These are phyloP conservation scores for Diospyros kaki DNA, from an alignment of 148 eudicot species.

Conservation along the genomic window DNA sequence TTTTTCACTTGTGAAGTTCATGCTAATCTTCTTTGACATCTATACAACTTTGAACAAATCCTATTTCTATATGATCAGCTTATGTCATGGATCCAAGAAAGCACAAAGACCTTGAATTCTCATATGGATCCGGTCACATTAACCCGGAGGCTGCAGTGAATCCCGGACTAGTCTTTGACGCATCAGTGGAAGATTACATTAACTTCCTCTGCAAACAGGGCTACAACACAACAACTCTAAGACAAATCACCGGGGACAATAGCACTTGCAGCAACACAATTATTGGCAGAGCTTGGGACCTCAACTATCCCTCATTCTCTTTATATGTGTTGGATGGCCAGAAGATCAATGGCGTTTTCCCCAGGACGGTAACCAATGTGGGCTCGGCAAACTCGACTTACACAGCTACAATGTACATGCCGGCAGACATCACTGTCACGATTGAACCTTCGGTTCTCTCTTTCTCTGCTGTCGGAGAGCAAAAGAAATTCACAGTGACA, in stretches of 20 bases:
- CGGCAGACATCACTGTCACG: background rate
- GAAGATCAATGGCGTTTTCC: background rate
- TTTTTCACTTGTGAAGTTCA: background rate
- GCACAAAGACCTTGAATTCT: constrained; percentile 10
- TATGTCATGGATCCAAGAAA: background rate
- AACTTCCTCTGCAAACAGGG: constrained; percentile 13
- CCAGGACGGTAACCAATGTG: constrained; percentile 11
- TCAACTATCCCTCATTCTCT: constrained; percentile 18
- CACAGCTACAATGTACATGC: background rate
- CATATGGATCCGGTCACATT: constrained; percentile 8
- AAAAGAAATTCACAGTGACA: no score
- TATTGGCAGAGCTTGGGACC: constrained; percentile 11
- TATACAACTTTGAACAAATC: no score
- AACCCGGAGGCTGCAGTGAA: constrained; percentile 1
- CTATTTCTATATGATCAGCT: background rate
- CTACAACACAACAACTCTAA: background rate
- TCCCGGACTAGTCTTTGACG: constrained; percentile 11
- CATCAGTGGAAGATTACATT: constrained; percentile 4
- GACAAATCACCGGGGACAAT: constrained; percentile 6
- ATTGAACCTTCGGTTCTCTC: background rate
- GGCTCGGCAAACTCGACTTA: constrained; percentile 1
- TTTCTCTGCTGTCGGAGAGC: no score
- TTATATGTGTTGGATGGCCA: background rate
- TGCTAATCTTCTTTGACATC: no score
- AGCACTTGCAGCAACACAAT: background rate